A percentile compares a stretch with the other conserved stretches of the same genome.
Evolutionary conservation across 305 asterid genomes (phyloP).

Genomic region (Rubia peregrina): DNA sequence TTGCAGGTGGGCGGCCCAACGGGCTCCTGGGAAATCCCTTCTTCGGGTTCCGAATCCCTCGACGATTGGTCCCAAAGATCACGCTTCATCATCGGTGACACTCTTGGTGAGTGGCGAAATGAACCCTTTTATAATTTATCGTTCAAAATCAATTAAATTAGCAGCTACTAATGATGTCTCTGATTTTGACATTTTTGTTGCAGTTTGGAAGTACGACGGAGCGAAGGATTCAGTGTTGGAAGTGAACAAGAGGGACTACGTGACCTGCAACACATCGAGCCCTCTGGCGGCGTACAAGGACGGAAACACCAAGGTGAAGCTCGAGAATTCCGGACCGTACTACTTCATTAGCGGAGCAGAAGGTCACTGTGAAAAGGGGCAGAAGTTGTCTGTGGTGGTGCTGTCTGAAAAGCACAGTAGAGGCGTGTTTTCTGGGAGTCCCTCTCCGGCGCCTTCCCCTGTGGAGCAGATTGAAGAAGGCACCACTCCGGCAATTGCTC

Average conservation of each 20-base stretch:
- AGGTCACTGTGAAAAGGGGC: constrained; percentile 60
- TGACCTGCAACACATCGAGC: constrained; percentile 55
- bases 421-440: constrained; percentile 11
- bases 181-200: background rate
- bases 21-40: constrained; percentile 49
- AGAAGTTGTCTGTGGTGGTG: constrained; percentile 62
- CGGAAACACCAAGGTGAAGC: constrained; percentile 44
- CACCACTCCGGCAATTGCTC: constrained; percentile 27
- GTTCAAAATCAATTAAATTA: background rate
- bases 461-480: constrained; percentile 36
- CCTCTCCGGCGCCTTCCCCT: constrained; percentile 60
- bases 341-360: constrained; percentile 70
- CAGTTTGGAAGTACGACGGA: constrained; percentile 50
- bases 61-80: constrained; percentile 58
- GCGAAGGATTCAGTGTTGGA: constrained; percentile 50
- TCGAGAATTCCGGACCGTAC: constrained; percentile 53
- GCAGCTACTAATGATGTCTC: background rate
- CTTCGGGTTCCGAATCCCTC: constrained; percentile 42
- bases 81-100: constrained; percentile 60
- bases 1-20: constrained; percentile 50
- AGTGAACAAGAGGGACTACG: constrained; percentile 51
- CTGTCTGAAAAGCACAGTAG: constrained; percentile 41
- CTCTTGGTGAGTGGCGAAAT: constrained; percentile 34
- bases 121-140: background rate
- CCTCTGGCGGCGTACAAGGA: constrained; percentile 48